Conservation (phyloP, 768 basidiomycete species). For the Tubosaeta sp. region DNA sequence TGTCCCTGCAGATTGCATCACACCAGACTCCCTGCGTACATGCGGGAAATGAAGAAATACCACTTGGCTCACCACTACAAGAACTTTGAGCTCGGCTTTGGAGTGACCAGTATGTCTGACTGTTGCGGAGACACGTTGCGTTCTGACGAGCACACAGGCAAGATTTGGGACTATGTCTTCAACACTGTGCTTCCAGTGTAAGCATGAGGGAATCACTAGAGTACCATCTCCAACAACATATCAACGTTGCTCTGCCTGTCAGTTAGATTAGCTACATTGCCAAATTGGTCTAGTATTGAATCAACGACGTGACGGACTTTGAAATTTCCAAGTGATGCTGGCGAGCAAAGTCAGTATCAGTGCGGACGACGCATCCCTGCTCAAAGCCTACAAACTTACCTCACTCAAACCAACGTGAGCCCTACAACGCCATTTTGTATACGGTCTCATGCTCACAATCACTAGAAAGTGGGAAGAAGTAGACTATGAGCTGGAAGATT, state of each 20-base stretch:
- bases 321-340: conserved; percentile 10
- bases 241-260: conserved; percentile 9
- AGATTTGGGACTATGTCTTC: conserved; percentile 93
- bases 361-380: conserved; percentile 74
- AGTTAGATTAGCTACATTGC: conserved; percentile 8
- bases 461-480: conserved; percentile 85
- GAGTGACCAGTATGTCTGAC: conserved; percentile 74
- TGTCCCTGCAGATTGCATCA: conserved; percentile 65
- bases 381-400: conserved; percentile 86
- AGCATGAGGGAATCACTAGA: not conserved
- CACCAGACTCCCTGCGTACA: conserved; percentile 77
- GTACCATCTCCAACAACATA: not conserved
- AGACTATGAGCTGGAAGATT: conserved; percentile 78
- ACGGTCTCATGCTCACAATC: conserved; percentile 1
- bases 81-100: conserved; percentile 96
- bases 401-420: conserved; percentile 69
- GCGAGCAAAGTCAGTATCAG: conserved; percentile 59
- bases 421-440: not conserved
- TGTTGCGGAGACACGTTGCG: not conserved
- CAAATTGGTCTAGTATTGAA: conserved; percentile 11
- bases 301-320: too few relatives aligned
- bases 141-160: conserved; percentile 45
- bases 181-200: conserved; percentile 73
- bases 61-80: conserved; percentile 98
- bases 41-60: conserved; percentile 94